These are phyloP conservation scores for Aphanomyces euteiches DNA, from an alignment of 352 stramenopile genomes.

Conservation along the genomic window DNA sequence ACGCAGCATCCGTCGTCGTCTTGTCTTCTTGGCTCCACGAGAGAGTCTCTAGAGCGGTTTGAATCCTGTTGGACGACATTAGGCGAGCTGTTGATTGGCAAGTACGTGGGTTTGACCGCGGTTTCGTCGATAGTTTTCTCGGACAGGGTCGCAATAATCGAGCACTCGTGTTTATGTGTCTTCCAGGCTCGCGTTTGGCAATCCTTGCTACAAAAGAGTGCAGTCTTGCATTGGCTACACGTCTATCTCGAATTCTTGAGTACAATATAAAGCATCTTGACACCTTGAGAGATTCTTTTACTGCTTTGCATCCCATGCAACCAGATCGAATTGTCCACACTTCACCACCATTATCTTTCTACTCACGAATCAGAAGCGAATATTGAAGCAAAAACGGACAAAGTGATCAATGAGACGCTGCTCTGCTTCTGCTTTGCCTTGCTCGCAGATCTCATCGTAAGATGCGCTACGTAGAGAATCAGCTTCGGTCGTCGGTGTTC, in stretches of 20 bases:
- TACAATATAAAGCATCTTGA: too few relatives aligned
- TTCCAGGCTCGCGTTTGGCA: conserved; percentile 61
- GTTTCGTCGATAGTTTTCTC: conserved; percentile 22
- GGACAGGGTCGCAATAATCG: conserved; percentile 53
- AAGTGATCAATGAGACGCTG: conserved; percentile 69
- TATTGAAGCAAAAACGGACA: conserved; percentile 30
- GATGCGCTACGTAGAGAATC: not conserved
- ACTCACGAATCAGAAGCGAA: not conserved
- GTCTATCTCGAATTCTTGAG: conserved; percentile 35
- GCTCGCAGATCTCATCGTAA: conserved; percentile 65
- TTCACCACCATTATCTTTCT: conserved; percentile 66
- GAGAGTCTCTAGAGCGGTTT: conserved; percentile 36
- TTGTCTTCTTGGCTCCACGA: conserved; percentile 42
- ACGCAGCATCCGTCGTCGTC: conserved; percentile 38
- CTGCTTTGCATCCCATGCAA: conserved; percentile 19
- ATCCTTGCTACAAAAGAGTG: conserved; percentile 59
- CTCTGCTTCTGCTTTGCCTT: conserved; percentile 58
- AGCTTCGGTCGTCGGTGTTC: too few relatives aligned
- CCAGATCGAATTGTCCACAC: conserved; percentile 35
- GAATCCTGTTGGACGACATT: not conserved
- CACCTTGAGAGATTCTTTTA: conserved; percentile 3
- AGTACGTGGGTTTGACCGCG: not conserved
- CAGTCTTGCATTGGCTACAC: conserved; percentile 53
- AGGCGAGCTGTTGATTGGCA: not conserved
- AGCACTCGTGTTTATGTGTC: conserved; percentile 57